A percentile compares a stretch with the other conserved stretches of the same genome.
phyloP scores from a whole-genome alignment of 2,329 filamentous ascomycete genomes.

The Exserohilum rostratum region DNA sequence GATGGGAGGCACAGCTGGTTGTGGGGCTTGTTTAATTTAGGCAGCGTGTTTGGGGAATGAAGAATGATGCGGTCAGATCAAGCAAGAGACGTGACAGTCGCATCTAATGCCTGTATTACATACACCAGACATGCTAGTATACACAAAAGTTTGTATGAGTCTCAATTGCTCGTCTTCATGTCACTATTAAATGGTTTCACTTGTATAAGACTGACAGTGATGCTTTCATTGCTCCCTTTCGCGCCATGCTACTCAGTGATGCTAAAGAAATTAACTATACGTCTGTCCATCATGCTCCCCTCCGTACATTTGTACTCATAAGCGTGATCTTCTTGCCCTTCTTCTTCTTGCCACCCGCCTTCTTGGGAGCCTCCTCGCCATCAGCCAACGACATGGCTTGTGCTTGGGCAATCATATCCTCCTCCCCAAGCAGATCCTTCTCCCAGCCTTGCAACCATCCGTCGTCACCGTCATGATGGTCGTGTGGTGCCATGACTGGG shows the following conservation, averaged over 20 bases:
- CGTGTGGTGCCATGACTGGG: slow-evolving; percentile 58
- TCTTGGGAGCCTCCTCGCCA: slow-evolving; percentile 37
- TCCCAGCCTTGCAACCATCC: slow-evolving; percentile 89
- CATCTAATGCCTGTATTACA: no score
- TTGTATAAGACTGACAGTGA: not conserved
- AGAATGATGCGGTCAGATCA: no score
- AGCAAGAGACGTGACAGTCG: no score
- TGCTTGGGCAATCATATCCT: slow-evolving; percentile 57
- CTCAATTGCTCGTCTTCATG: no score
- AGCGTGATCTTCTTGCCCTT: slow-evolving; percentile 72
- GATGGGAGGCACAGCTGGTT: slow-evolving; percentile 33
- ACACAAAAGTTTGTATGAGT: not conserved
- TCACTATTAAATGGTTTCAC: not conserved
- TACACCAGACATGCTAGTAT: no score
- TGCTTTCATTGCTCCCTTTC: slow-evolving; percentile 29
- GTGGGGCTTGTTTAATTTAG: slow-evolving; percentile 40
- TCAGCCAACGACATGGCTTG: slow-evolving; percentile 48
- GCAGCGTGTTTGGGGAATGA: not conserved
- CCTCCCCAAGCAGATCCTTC: slow-evolving; percentile 71
- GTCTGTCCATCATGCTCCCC: slow-evolving; percentile 54
- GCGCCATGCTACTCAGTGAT: slow-evolving; percentile 35
- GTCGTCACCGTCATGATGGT: slow-evolving; percentile 63
- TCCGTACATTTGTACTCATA: slow-evolving; percentile 68
- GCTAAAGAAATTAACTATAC: slow-evolving; percentile 15
- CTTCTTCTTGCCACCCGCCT: slow-evolving; percentile 62